Base-by-base conservation (phyloP, 2,329 filamentous ascomycete species). In the Monosporascus cannonballus region DNA sequence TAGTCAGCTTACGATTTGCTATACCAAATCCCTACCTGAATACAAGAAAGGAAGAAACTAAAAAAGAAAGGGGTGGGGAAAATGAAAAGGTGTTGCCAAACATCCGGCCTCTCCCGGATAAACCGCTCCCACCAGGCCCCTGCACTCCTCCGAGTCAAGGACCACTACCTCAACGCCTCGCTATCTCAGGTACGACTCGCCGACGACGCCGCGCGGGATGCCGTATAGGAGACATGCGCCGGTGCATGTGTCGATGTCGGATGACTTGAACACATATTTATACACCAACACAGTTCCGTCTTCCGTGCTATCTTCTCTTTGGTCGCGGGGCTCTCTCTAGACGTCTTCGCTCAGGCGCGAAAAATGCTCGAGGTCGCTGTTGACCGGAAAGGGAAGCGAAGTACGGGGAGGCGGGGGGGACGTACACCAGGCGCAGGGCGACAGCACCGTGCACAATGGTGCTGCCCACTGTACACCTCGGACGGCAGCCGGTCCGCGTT, bases 361-460 rank as follows among this genome's bases (percentile, higher is more conserved):
- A 2, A 27, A 8, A 27, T 9, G 22, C 17, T 39, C 20, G 22
- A 11, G 47, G 15, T 25, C 4, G 6, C 6, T 18, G 8, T 38
- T n/a, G 20, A 39, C 20, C 22, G 22, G n/a, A 20, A 25, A 27
- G 18, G 11, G 18, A 27, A 3, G 15, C 17, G 15, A 22, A 22
- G 20, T 22, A 22, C 20, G 20, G 20, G 20, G 20, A 22, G 20
- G 20, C 20, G 20, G 20, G 3, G 37, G 37, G 8, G 3, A 42
- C 22, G 41, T 44, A 20, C 85, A 92, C 87, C 91, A 91, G 64
- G 89, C 86, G 67, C 88, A 92, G 1, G 87, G 88, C 3, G 85
- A 89, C 6, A 92, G 74, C 1, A 87, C 90, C 3, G 88, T 92
- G 71, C 89, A 92, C 86, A 92, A 11, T 90, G n/a, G 87, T 91